Base-by-base conservation (phyloP, 768 basidiomycete genomes). In the Phlegmacium glaucopus region DNA sequence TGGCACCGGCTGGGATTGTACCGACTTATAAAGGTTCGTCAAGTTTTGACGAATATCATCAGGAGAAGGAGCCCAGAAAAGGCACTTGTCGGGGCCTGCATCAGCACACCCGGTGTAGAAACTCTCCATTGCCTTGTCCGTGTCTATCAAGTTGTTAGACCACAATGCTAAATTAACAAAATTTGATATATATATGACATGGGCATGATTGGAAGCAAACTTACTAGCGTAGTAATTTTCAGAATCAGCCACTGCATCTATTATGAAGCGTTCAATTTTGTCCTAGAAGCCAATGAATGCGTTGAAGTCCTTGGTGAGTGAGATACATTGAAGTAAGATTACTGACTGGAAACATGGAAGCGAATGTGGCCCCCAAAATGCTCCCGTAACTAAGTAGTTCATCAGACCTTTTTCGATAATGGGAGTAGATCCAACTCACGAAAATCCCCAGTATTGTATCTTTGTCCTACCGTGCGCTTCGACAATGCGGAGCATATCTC, bases 161-260 rank as follows among this genome's bases (percentile, higher is more conserved):
- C 69, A 69, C 11, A 59, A 47, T 3, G 63, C 73, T 71, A 51
- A 6, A 39, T 16, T n/a, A n/a, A n/a, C n/a, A n/a, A n/a, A n/a
- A n/a, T n/a, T n/a, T n/a, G n/a, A n/a, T n/a, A n/a, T n/a, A n/a
- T n/a, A n/a, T n/a, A n/a, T n/a, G n/a, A n/a, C n/a, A n/a, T n/a
- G n/a, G n/a, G n/a, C n/a, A n/a, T n/a, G n/a, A n/a, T n/a, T n/a
- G n/a, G n/a, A n/a, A n/a, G n/a, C n/a, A 28, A 17, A 44, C 60
- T 32, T 49, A 70, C 72, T 61, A 10, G 61, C 51, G 44, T 68
- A 75, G 46, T 72, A 74, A 39, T 72, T 56, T 26, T 72, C 67
- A 1, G 67, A 54, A 36, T 74, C 72, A 16, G 66, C 62, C n/a
- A 72, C 70, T 15, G 71, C 71, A 39, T 75, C 72, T 16, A 73